Percentiles rank a stretch among this genome's conserved stretches.
Conservation (phyloP, 73 alveolate genomes). For the Stentor coeruleus region DNA sequence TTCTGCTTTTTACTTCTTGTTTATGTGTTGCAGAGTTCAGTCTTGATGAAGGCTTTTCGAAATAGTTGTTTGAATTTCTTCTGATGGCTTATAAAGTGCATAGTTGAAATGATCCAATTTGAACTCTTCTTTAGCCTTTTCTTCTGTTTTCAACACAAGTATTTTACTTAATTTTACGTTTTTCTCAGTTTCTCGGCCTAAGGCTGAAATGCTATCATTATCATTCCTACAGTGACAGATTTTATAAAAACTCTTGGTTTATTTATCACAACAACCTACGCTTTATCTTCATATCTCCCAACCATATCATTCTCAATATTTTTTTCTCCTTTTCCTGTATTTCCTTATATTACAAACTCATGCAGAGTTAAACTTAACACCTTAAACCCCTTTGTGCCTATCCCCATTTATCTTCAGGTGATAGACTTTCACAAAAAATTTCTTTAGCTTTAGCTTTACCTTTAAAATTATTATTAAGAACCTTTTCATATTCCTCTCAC, state of each 20-base stretch:
- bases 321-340: background rate
- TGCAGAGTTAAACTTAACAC: background rate
- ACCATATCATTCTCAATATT: background rate
- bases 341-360: too few species aligned
- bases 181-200: slow-evolving; percentile 8
- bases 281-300: background rate
- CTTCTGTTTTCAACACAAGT: background rate
- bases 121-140: slow-evolving; percentile 1
- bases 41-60: background rate
- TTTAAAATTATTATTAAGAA: too few species aligned
- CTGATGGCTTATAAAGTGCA: slow-evolving; percentile 9
- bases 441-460: background rate
- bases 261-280: background rate
- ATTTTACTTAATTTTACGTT: background rate
- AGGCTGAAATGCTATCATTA: background rate
- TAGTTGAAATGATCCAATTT: background rate
- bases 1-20: background rate
- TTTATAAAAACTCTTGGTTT: background rate
- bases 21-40: background rate
- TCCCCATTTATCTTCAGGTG: background rate
- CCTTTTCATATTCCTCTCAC: background rate
- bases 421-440: background rate
- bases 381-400: background rate
- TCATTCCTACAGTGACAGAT: slow-evolving; percentile 11
- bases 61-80: slow-evolving; percentile 22